phyloP scores from a whole-genome alignment of 176 grass and related monocot species.

The Thalia dealbata region DNA sequence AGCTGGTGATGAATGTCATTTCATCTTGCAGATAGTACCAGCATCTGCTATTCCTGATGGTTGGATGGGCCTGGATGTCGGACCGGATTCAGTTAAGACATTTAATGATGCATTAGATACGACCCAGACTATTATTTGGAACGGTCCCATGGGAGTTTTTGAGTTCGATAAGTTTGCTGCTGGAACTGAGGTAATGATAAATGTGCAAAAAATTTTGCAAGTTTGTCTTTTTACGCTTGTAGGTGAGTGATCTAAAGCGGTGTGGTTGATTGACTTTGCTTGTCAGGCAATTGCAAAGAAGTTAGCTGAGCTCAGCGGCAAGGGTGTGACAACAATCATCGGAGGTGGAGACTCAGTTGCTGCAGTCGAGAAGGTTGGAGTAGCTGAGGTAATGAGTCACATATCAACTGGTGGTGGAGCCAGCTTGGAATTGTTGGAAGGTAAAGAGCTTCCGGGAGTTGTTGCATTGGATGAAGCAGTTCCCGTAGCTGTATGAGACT shows the following conservation, averaged over 20 bases:
- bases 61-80: constrained; percentile 77
- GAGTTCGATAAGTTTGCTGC: constrained; percentile 60
- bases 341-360: constrained; percentile 74
- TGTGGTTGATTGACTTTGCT: constrained; percentile 13
- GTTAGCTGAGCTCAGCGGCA: constrained; percentile 56
- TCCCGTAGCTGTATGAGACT: constrained; percentile 39
- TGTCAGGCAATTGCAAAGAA: constrained; percentile 54
- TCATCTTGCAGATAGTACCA: constrained; percentile 31
- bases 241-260: constrained; percentile 4
- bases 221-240: neutral
- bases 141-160: constrained; percentile 68
- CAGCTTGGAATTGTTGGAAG: constrained; percentile 71
- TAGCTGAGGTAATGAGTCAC: constrained; percentile 73
- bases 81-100: constrained; percentile 40
- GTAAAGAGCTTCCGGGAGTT: constrained; percentile 63
- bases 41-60: constrained; percentile 66
- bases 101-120: constrained; percentile 51
- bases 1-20: neutral
- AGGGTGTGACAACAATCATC: constrained; percentile 65
- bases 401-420: constrained; percentile 70
- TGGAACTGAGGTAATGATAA: constrained; percentile 42
- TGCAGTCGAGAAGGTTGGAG: constrained; percentile 70
- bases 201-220: neutral
- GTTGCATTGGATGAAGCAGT: constrained; percentile 44
- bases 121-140: constrained; percentile 64